These are phyloP conservation scores for Claviceps monticola DNA, from an alignment of 2,329 filamentous ascomycete species.

Conservation along the genomic window DNA sequence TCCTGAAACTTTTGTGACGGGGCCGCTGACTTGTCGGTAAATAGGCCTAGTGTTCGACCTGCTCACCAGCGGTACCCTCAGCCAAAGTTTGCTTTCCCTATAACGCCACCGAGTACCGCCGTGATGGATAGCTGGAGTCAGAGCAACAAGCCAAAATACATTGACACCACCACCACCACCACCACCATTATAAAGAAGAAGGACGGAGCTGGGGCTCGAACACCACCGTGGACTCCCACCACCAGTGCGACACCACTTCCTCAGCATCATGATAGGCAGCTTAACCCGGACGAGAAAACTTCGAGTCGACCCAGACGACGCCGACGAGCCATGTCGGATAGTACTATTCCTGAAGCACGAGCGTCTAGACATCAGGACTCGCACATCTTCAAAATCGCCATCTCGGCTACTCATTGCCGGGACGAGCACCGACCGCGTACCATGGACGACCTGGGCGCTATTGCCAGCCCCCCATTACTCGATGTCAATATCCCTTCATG, in stretches of 20 bases:
- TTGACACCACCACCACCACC: conserved; percentile 4
- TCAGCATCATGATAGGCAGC: conserved; percentile 17
- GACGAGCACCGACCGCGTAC: conserved; percentile 44
- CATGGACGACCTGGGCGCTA: conserved; percentile 38
- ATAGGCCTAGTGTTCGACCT: conserved; percentile 46
- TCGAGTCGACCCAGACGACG: conserved; percentile 23
- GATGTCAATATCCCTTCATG: conserved; percentile 73
- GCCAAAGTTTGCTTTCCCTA: conserved; percentile 45
- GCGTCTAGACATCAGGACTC: conserved; percentile 39
- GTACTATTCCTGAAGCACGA: conserved; percentile 54
- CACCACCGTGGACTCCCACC: conserved; percentile 26
- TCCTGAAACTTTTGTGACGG: background rate
- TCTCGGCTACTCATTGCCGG: conserved; percentile 50
- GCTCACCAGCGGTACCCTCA: conserved; percentile 48
- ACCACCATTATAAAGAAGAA: conserved; percentile 4
- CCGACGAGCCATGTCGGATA: conserved; percentile 60
- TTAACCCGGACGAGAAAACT: conserved; percentile 17
- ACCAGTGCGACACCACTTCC: conserved; percentile 23
- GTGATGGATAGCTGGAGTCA: conserved; percentile 35
- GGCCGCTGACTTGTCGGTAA: conserved; percentile 10
- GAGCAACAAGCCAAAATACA: conserved; percentile 18
- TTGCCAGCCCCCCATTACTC: conserved; percentile 37
- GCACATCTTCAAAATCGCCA: conserved; percentile 66
- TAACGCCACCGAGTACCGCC: conserved; percentile 42
- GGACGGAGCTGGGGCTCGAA: background rate